These are phyloP conservation scores for Erysimum cheiranthoides DNA, from an alignment of 345 rosid species.

Conservation along the genomic window DNA sequence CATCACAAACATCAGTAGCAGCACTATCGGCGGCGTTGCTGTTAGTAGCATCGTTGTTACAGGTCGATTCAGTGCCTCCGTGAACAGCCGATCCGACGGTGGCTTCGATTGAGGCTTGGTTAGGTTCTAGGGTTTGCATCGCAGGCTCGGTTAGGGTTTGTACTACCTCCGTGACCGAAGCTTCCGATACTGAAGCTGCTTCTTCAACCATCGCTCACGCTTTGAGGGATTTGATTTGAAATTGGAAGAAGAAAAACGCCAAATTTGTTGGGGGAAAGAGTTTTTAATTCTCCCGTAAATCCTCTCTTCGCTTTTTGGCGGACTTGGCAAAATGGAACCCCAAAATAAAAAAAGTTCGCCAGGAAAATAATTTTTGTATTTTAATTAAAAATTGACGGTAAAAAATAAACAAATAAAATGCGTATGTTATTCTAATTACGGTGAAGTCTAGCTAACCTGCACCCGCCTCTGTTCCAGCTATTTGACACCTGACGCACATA, in stretches of 20 bases:
- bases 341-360: neutral
- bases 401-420: too few relatives aligned
- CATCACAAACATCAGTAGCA: slow-evolving; percentile 48
- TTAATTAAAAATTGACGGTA: too few relatives aligned
- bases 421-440: too few relatives aligned
- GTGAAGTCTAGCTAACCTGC: too few relatives aligned
- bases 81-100: slow-evolving; percentile 50
- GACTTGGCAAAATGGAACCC: slow-evolving; percentile 10
- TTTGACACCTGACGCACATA: too few relatives aligned
- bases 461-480: too few relatives aligned
- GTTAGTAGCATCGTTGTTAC: slow-evolving; percentile 49
- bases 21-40: slow-evolving; percentile 57
- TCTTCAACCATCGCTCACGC: slow-evolving; percentile 51
- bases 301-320: slow-evolving; percentile 41
- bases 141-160: slow-evolving; percentile 28
- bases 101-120: slow-evolving; percentile 56
- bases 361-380: neutral
- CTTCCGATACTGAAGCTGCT: slow-evolving; percentile 52
- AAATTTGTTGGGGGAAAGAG: neutral
- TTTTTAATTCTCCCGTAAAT: neutral
- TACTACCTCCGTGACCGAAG: slow-evolving; percentile 40
- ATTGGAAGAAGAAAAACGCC: neutral
- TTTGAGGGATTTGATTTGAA: neutral
- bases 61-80: slow-evolving; percentile 70
- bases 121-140: slow-evolving; percentile 46